Percentiles rank a stretch among this genome's conserved stretches.
Evolutionary conservation across 2,329 filamentous ascomycete genomes (phyloP).

Genomic region (Botrytis cinerea): DNA sequence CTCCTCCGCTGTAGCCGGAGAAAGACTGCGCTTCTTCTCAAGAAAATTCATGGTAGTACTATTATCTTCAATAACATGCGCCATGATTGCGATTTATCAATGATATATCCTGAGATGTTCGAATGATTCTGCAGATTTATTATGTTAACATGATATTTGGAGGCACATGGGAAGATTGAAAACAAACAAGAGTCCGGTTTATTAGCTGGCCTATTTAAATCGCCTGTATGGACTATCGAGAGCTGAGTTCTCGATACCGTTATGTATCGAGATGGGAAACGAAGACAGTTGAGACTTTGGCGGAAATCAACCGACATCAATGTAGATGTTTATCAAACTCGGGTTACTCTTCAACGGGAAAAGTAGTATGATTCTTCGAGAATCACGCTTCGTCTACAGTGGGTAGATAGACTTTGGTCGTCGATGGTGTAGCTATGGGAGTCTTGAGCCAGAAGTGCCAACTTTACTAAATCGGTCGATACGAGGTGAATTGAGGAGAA

Average conservation of each 20-base stretch:
- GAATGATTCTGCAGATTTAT: background rate
- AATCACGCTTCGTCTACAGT: constrained; percentile 8
- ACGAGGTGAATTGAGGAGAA: background rate
- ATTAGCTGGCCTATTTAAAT: constrained; percentile 43
- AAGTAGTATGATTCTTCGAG: background rate
- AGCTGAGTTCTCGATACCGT: constrained; percentile 58
- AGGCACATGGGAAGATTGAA: constrained; percentile 13
- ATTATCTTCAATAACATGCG: constrained; percentile 44
- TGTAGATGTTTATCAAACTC: constrained; percentile 35
- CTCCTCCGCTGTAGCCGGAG: constrained; percentile 47
- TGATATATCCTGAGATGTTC: background rate
- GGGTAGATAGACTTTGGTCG: background rate
- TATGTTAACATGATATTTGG: constrained; percentile 31
- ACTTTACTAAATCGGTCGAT: background rate
- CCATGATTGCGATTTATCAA: constrained; percentile 38
- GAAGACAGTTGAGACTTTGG: constrained; percentile 54
- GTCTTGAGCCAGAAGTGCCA: background rate
- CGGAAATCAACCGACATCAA: constrained; percentile 63
- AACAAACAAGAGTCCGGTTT: constrained; percentile 38
- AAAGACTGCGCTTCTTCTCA: constrained; percentile 40
- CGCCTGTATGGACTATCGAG: constrained; percentile 57
- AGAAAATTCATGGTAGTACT: constrained; percentile 29
- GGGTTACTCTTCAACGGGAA: constrained; percentile 7
- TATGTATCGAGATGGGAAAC: constrained; percentile 57
- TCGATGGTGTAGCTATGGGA: background rate